Percentiles rank a stretch among this genome's conserved stretches.
These are phyloP conservation scores for Polytolypa hystricis DNA, from an alignment of 2,329 filamentous ascomycete genomes.

Conservation along the genomic window DNA sequence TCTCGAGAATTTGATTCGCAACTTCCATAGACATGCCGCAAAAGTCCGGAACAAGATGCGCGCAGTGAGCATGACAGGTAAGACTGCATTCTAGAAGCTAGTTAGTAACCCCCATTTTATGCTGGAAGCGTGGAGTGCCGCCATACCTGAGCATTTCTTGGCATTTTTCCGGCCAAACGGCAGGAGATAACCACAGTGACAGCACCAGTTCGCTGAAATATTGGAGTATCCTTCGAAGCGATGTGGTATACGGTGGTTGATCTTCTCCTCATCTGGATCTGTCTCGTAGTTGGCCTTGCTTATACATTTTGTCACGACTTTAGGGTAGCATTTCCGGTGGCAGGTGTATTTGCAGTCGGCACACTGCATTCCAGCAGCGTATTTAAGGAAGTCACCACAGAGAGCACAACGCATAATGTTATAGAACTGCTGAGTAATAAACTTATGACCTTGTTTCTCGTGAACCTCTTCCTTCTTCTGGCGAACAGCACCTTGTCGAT, in stretches of 20 bases:
- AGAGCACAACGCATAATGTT: conserved; percentile 99
- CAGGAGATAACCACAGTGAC: conserved; percentile 92
- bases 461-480: conserved; percentile 97
- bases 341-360: conserved; percentile 99
- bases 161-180: conserved; percentile 93
- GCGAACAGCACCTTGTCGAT: conserved; percentile 88
- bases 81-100: conserved; percentile 67
- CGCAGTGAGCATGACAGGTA: conserved; percentile 82
- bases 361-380: conserved; percentile 97
- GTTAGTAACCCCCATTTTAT: conserved; percentile 7
- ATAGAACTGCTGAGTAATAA: conserved; percentile 97
- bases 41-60: conserved; percentile 94
- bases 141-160: conserved; percentile 72
- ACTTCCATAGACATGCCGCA: conserved; percentile 99
- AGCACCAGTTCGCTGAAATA: conserved; percentile 98
- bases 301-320: conserved; percentile 98
- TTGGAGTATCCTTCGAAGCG: conserved; percentile 95
- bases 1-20: conserved; percentile 84
- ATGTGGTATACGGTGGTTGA: conserved; percentile 98
- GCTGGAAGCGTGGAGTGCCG: not conserved
- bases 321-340: conserved; percentile 92
- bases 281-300: conserved; percentile 98
- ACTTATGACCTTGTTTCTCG: conserved; percentile 99
- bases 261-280: conserved; percentile 97
- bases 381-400: conserved; percentile 96